These are phyloP conservation scores for Pythium coloratum DNA, from an alignment of 352 stramenopile species.

Conservation along the genomic window DNA sequence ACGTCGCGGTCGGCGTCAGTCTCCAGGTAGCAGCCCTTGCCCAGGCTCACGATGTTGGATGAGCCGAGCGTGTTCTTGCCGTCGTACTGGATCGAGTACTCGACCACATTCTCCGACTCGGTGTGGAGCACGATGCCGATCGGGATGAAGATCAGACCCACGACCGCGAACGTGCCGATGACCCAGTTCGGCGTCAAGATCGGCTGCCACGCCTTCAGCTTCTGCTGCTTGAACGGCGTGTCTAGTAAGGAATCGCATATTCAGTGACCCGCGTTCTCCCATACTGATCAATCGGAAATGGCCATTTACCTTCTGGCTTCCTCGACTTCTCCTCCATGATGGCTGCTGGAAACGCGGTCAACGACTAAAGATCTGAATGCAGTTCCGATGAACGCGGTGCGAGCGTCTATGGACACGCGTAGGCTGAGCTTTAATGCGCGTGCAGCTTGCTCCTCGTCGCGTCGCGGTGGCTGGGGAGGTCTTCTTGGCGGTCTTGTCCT, in stretches of 20 bases:
- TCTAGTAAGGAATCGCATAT: slow-evolving; percentile 35
- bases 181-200: slow-evolving; percentile 97
- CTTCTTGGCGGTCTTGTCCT: slow-evolving; percentile 19
- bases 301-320: slow-evolving; percentile 70
- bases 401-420: neutral
- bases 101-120: slow-evolving; percentile 87
- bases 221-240: slow-evolving; percentile 89
- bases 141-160: slow-evolving; percentile 95
- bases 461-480: neutral
- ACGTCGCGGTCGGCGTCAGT: slow-evolving; percentile 60
- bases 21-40: slow-evolving; percentile 60
- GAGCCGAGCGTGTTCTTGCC: slow-evolving; percentile 54
- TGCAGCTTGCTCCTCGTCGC: slow-evolving; percentile 27
- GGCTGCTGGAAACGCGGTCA: neutral
- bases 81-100: slow-evolving; percentile 91
- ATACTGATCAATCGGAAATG: no score
- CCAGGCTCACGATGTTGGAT: slow-evolving; percentile 60
- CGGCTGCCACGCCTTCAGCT: slow-evolving; percentile 94
- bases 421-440: neutral
- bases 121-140: slow-evolving; percentile 90
- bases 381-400: neutral
- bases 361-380: neutral
- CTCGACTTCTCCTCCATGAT: slow-evolving; percentile 86
- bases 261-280: neutral
- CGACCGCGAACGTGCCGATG: slow-evolving; percentile 92